phyloP scores from a whole-genome alignment of 1,284 basidiomycete species.

The Leccinum variabile region DNA sequence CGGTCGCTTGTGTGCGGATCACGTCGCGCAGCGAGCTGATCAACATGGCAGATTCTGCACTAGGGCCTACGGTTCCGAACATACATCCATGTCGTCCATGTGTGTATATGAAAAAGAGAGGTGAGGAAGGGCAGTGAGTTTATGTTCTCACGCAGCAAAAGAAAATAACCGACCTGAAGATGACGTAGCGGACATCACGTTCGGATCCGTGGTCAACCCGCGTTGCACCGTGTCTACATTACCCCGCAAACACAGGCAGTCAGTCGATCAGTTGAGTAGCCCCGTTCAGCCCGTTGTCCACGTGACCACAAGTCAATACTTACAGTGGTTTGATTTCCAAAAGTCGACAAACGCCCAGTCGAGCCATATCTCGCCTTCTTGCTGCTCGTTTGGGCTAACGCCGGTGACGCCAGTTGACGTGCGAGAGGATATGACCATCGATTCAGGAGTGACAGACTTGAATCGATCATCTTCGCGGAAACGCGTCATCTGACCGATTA shows the following conservation, averaged over 20 bases:
- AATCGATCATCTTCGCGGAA: conserved; percentile 91
- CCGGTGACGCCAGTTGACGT: conserved; percentile 24
- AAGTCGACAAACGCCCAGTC: conserved; percentile 99
- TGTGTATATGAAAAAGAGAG: not conserved
- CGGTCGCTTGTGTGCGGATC: conserved; percentile 75
- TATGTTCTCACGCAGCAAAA: not conserved
- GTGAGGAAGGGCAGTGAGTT: not conserved
- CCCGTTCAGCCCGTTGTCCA: not conserved
- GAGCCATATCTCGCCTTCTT: conserved; percentile 91
- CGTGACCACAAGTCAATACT: conserved; percentile 33
- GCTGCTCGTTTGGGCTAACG: conserved; percentile 38
- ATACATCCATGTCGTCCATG: not conserved
- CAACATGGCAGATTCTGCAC: conserved; percentile 75
- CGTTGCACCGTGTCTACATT: conserved; percentile 65
- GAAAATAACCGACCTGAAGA: conserved; percentile 48
- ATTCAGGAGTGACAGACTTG: conserved; percentile 84
- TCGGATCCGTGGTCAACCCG: conserved; percentile 63
- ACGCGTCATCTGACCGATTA: conserved; percentile 84
- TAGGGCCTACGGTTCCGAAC: conserved; percentile 50
- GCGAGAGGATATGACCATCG: conserved; percentile 40
- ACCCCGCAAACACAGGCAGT: not conserved
- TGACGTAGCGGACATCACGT: conserved; percentile 48
- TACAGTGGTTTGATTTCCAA: conserved; percentile 96
- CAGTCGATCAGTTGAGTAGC: not conserved
- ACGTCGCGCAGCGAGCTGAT: conserved; percentile 80